Evolutionary conservation across 305 asterid species (phyloP).

Genomic region (Solanum hybrid): DNA sequence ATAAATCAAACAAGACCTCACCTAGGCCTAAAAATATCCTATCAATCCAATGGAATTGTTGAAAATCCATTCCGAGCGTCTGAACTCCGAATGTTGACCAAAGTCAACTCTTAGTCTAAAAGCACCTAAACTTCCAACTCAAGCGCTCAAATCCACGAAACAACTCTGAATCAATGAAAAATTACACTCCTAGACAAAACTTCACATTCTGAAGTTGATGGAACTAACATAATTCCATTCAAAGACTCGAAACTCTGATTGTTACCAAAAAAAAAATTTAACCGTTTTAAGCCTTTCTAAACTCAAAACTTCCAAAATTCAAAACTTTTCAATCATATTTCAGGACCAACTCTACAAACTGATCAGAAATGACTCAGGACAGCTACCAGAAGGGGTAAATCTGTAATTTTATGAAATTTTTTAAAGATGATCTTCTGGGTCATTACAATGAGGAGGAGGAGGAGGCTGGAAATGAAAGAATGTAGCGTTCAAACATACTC

Average conservation of each 20-base stretch:
- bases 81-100: not conserved
- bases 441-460: not conserved
- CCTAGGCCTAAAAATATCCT: not conserved
- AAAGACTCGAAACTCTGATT: not conserved
- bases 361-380: not conserved
- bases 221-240: not conserved
- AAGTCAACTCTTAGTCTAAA: not conserved
- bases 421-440: no score
- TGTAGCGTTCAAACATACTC: not conserved
- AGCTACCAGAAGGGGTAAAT: not conserved
- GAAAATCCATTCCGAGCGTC: not conserved
- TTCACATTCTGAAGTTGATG: not conserved
- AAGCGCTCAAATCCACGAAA: not conserved
- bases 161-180: not conserved
- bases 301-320: not conserved
- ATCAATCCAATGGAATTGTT: not conserved
- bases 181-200: not conserved
- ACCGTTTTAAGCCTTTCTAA: not conserved
- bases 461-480: not conserved
- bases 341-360: not conserved
- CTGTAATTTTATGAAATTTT: no score
- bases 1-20: no score
- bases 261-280: not conserved
- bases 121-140: not conserved
- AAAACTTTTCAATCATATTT: not conserved